Evolutionary conservation across 768 basidiomycete species (phyloP).

Genomic region (Lentinula aciculospora): DNA sequence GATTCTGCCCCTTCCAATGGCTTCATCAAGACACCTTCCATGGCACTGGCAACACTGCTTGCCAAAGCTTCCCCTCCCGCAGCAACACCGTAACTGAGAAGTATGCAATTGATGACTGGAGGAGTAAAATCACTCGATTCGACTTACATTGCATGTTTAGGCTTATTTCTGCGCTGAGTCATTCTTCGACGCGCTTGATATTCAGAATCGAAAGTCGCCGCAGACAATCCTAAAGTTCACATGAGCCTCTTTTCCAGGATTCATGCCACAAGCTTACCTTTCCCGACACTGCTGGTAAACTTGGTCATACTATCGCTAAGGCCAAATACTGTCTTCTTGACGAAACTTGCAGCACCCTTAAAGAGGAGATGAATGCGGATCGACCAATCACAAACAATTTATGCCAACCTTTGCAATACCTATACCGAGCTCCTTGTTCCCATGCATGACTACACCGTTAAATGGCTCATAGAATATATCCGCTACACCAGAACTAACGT

Average conservation of each 20-base stretch:
- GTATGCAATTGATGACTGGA: neutral
- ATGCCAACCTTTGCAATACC: slow-evolving; percentile 81
- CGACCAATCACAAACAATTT: neutral
- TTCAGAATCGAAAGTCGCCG: slow-evolving; percentile 94
- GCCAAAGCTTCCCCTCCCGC: slow-evolving; percentile 94
- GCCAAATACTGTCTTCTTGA: slow-evolving; percentile 98
- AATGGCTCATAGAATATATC: slow-evolving; percentile 96
- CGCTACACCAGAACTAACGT: slow-evolving; percentile 94
- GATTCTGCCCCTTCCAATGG: slow-evolving; percentile 95
- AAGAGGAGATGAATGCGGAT: neutral
- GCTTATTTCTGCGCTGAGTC: slow-evolving; percentile 88
- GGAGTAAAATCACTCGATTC: neutral
- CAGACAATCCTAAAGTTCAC: slow-evolving; percentile 69
- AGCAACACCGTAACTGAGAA: slow-evolving; percentile 87
- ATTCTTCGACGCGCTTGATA: slow-evolving; percentile 87
- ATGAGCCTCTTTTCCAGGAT: neutral
- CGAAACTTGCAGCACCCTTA: slow-evolving; percentile 96
- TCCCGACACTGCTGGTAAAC: slow-evolving; percentile 94
- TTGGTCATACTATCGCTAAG: slow-evolving; percentile 96
- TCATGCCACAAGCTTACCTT: slow-evolving; percentile 45
- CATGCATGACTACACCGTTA: slow-evolving; percentile 93
- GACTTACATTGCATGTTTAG: slow-evolving; percentile 87
- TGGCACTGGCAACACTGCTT: slow-evolving; percentile 88
- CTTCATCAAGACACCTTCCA: slow-evolving; percentile 94
- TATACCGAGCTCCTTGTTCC: slow-evolving; percentile 89